These are phyloP conservation scores for Phialocephala subalpina DNA, from an alignment of 2,329 filamentous ascomycete species.

Conservation along the genomic window DNA sequence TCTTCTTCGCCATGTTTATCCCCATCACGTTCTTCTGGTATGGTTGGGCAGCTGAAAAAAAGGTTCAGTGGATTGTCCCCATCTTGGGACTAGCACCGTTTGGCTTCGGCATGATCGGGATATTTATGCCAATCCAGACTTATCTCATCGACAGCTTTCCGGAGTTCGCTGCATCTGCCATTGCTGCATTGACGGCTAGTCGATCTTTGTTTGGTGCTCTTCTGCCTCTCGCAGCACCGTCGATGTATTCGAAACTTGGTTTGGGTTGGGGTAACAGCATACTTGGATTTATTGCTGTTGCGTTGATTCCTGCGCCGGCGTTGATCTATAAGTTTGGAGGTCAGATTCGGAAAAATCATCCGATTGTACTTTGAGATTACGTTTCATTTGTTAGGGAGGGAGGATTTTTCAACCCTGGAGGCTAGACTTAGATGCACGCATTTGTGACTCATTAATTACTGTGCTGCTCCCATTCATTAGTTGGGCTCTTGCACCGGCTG, in stretches of 20 bases:
- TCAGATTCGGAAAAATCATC: too few relatives aligned
- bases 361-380: too few relatives aligned
- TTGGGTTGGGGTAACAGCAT: slow-evolving; percentile 57
- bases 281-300: slow-evolving; percentile 56
- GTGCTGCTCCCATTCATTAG: too few relatives aligned
- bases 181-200: slow-evolving; percentile 49
- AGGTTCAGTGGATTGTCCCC: slow-evolving; percentile 52
- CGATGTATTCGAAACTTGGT: slow-evolving; percentile 51
- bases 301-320: slow-evolving; percentile 53
- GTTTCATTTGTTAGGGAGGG: too few relatives aligned
- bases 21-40: slow-evolving; percentile 57
- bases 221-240: slow-evolving; percentile 57
- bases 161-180: slow-evolving; percentile 48
- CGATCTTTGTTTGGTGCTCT: slow-evolving; percentile 56
- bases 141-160: slow-evolving; percentile 55
- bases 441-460: too few relatives aligned
- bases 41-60: slow-evolving; percentile 52
- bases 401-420: too few relatives aligned
- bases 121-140: slow-evolving; percentile 51
- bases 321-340: background rate
- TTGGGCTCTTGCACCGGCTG: too few relatives aligned
- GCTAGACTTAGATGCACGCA: too few relatives aligned
- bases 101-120: slow-evolving; percentile 53
- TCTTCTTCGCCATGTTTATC: slow-evolving; percentile 50
- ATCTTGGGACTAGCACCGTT: slow-evolving; percentile 51